A percentile compares a stretch with the other conserved stretches of the same genome.
Conservation (phyloP, 805 yeast species). For the Zygosaccharomyces bailii region DNA sequence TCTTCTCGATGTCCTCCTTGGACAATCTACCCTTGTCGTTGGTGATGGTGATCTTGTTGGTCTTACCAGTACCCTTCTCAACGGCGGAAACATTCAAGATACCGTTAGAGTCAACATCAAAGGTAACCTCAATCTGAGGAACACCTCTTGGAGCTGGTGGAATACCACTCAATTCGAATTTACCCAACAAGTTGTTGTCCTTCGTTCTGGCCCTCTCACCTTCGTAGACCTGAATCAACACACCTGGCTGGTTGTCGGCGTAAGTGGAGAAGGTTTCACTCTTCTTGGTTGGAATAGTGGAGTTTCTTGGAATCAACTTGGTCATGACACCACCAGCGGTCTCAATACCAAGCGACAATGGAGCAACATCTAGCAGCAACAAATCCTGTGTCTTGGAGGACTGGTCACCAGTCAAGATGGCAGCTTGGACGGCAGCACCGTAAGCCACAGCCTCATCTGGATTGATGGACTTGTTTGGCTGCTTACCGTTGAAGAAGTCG, state of each 20-base stretch:
- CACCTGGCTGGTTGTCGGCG: slow-evolving; percentile 99
- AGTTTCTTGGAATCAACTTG: slow-evolving; percentile 97
- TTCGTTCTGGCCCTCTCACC: slow-evolving; percentile 97
- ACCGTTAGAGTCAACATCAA: slow-evolving; percentile 96
- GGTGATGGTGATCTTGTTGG: slow-evolving; percentile 94
- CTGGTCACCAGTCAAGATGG: slow-evolving; percentile 94
- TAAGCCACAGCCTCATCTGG: slow-evolving; percentile 99
- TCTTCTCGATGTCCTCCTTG: slow-evolving; percentile 95
- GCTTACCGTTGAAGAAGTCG: slow-evolving; percentile 98
- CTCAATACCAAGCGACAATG: slow-evolving; percentile 97
- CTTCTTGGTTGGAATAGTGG: slow-evolving; percentile 98
- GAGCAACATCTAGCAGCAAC: slow-evolving; percentile 96
- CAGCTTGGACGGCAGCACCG: slow-evolving; percentile 99
- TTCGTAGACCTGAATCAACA: slow-evolving; percentile 94
- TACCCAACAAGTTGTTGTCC: slow-evolving; percentile 96
- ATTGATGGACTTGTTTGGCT: slow-evolving; percentile 96
- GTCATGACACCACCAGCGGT: slow-evolving; percentile 99
- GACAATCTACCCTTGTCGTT: slow-evolving; percentile 99
- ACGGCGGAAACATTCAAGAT: slow-evolving; percentile 94
- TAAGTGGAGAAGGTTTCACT: slow-evolving; percentile 97
- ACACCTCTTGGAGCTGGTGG: slow-evolving; percentile 99
- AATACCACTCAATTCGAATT: slow-evolving; percentile 93
- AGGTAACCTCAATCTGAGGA: slow-evolving; percentile 96
- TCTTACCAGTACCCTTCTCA: slow-evolving; percentile 98
- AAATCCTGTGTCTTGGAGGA: slow-evolving; percentile 97